Evolutionary conservation across 371 early-diverging fungal genomes (phyloP).

Genomic region (Mortierella sp.): DNA sequence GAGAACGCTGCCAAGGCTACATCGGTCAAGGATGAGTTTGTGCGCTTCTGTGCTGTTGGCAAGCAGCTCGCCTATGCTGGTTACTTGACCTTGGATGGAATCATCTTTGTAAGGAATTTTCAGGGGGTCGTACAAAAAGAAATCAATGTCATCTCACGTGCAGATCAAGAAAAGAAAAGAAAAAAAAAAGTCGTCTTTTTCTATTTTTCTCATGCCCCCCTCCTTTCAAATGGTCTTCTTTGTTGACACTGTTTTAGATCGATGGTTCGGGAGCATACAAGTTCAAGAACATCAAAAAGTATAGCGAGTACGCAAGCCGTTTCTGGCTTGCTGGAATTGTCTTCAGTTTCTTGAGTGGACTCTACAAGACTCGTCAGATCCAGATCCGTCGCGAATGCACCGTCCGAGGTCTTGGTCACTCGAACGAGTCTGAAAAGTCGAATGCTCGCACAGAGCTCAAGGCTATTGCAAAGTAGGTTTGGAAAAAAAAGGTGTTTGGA

Average conservation of each 20-base stretch:
- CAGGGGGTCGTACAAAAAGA: not conserved
- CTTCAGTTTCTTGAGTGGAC: slow-evolving; percentile 62
- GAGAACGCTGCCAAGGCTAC: slow-evolving; percentile 62
- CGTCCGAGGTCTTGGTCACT: slow-evolving; percentile 39
- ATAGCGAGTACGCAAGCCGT: slow-evolving; percentile 58
- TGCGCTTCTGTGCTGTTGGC: slow-evolving; percentile 56
- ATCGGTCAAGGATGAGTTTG: slow-evolving; percentile 58
- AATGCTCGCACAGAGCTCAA: slow-evolving; percentile 51
- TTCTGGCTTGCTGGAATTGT: slow-evolving; percentile 74
- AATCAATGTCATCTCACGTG: not conserved
- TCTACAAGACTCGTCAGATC: slow-evolving; percentile 69
- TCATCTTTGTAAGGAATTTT: slow-evolving; percentile 61
- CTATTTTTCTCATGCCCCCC: not conserved
- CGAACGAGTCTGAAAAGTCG: slow-evolving; percentile 41
- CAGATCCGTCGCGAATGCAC: slow-evolving; percentile 44
- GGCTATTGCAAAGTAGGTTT: slow-evolving; percentile 58
- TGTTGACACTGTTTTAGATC: slow-evolving; percentile 51
- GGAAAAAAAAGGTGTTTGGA: not conserved
- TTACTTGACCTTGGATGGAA: slow-evolving; percentile 65
- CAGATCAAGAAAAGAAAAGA: slow-evolving; percentile 10
- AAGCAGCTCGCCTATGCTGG: slow-evolving; percentile 62
- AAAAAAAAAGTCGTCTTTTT: not conserved
- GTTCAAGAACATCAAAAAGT: slow-evolving; percentile 61
- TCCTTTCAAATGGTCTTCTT: not conserved
- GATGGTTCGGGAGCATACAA: slow-evolving; percentile 64